Percentiles rank a stretch among this genome's conserved stretches.
Conservation (phyloP, 2,329 filamentous ascomycete genomes). For the Simplicillium sp. region DNA sequence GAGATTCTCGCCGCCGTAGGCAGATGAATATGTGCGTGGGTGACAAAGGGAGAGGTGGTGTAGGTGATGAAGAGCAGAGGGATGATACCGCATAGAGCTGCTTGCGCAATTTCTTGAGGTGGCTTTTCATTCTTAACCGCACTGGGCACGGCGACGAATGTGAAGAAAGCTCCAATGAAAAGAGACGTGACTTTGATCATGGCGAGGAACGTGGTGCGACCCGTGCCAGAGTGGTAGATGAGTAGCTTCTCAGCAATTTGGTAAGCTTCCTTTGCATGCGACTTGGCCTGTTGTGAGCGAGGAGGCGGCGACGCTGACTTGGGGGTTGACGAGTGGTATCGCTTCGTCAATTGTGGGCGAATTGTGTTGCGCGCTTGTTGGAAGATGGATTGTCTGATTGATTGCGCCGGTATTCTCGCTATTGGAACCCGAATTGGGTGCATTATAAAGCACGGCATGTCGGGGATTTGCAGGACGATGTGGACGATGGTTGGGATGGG, state of each 20-base stretch:
- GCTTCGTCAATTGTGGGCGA: no score
- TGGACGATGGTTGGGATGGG: no score
- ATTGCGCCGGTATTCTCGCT: no score
- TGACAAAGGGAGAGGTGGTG: constrained; percentile 61
- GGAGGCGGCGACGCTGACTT: not conserved
- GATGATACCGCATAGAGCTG: constrained; percentile 48
- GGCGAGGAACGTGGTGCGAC: constrained; percentile 57
- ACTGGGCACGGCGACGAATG: constrained; percentile 51
- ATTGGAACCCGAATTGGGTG: no score
- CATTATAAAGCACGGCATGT: no score
- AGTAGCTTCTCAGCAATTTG: constrained; percentile 48
- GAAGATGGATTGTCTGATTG: no score
- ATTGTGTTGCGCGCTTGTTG: no score
- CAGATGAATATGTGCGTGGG: constrained; percentile 59
- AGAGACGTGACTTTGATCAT: constrained; percentile 63
- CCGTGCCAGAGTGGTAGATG: constrained; percentile 67
- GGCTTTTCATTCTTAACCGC: constrained; percentile 36
- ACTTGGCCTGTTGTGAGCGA: no score
- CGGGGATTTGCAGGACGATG: no score
- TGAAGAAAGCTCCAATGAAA: constrained; percentile 58
- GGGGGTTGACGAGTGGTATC: not conserved
- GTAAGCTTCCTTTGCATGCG: no score
- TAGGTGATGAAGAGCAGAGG: constrained; percentile 58
- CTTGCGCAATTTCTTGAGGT: constrained; percentile 25
- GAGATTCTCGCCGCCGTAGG: constrained; percentile 57